Percentiles rank a stretch among this genome's conserved stretches.
These are phyloP conservation scores for Taiozyma onychis DNA, from an alignment of 1,139 yeast species.

Conservation along the genomic window DNA sequence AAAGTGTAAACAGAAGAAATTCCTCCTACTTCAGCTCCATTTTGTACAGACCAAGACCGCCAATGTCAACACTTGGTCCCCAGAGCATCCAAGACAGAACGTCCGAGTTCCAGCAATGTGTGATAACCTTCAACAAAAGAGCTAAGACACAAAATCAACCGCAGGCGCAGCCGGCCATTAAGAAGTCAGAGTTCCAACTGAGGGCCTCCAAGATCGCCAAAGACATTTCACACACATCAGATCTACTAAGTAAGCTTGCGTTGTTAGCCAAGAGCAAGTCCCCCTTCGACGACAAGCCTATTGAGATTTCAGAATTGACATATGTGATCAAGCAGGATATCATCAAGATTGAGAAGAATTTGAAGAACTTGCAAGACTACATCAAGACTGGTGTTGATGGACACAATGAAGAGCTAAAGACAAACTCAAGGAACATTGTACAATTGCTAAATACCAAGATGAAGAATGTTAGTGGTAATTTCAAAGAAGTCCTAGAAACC, in stretches of 20 bases:
- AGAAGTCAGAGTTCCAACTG: slow-evolving; percentile 65
- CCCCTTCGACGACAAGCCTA: slow-evolving; percentile 90
- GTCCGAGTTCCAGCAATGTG: slow-evolving; percentile 82
- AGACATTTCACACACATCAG: slow-evolving; percentile 88
- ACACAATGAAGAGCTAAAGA: slow-evolving; percentile 31
- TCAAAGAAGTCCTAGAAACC: slow-evolving; percentile 79
- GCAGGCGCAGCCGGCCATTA: slow-evolving; percentile 25
- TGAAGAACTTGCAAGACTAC: slow-evolving; percentile 59
- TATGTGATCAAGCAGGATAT: slow-evolving; percentile 92
- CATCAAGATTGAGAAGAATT: slow-evolving; percentile 72
- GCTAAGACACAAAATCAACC: slow-evolving; percentile 34
- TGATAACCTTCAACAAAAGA: slow-evolving; percentile 54
- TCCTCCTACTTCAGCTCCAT: background rate
- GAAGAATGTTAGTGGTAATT: slow-evolving; percentile 88
- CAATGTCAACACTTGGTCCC: background rate
- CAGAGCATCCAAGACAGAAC: slow-evolving; percentile 65
- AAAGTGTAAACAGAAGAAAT: background rate
- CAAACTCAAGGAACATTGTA: slow-evolving; percentile 80
- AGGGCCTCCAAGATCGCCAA: slow-evolving; percentile 83
- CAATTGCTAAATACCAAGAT: slow-evolving; percentile 82
- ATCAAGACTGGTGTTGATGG: slow-evolving; percentile 39
- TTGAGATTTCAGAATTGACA: slow-evolving; percentile 89
- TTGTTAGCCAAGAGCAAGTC: slow-evolving; percentile 84
- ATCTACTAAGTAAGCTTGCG: slow-evolving; percentile 75
- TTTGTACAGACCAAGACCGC: background rate